phyloP scores from a whole-genome alignment of 345 rosid genomes.

The Cardiospermum halicacabum region DNA sequence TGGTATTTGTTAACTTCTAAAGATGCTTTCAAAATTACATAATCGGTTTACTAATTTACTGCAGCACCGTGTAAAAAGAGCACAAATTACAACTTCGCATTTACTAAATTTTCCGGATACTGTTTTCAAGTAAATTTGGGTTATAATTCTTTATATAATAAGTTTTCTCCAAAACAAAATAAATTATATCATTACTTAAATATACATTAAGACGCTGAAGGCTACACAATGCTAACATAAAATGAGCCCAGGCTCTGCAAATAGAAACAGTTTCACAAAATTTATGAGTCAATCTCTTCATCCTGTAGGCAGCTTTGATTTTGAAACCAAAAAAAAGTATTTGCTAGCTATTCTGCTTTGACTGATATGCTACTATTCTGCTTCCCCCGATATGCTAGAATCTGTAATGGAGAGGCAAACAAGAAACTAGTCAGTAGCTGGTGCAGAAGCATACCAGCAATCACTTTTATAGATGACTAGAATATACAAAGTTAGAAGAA shows the following conservation, averaged over 20 bases:
- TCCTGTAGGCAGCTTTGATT: not conserved
- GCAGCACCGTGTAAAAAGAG: no score
- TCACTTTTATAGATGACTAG: not conserved
- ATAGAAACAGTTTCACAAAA: not conserved
- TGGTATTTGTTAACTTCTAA: no score
- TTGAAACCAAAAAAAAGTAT: not conserved
- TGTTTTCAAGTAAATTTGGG: no score
- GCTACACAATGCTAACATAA: not conserved
- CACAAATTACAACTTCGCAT: no score
- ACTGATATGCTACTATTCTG: constrained; percentile 39
- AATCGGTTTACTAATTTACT: no score
- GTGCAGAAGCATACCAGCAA: not conserved
- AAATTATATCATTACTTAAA: no score
- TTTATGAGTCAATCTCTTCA: not conserved
- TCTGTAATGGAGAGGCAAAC: constrained; percentile 24
- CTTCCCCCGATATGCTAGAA: constrained; percentile 48
- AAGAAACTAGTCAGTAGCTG: not conserved
- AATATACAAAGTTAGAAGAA: not conserved
- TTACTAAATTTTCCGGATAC: no score
- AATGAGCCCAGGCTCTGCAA: not conserved
- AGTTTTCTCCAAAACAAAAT: no score
- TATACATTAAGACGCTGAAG: no score
- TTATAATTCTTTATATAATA: no score
- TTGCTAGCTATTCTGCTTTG: constrained; percentile 24
- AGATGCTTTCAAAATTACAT: no score